phyloP scores from a whole-genome alignment of 1,139 yeast genomes.

The Arxiozyma heterogenica region DNA sequence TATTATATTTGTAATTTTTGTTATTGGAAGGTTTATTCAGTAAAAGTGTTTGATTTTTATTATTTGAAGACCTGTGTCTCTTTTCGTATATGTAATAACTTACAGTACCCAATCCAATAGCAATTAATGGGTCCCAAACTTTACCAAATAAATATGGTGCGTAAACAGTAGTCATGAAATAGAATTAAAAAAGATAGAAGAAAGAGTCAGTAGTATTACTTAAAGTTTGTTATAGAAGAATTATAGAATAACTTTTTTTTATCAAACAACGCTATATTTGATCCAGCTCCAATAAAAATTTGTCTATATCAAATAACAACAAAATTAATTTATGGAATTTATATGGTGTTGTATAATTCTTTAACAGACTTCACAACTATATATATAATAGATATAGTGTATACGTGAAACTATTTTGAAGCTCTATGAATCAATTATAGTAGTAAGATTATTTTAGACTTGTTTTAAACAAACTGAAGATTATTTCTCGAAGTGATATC shows the following conservation, averaged over 20 bases:
- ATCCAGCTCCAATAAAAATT: neutral
- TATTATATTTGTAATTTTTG: neutral
- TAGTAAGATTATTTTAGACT: neutral
- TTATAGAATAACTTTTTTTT: neutral
- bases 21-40: neutral
- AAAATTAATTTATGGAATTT: neutral
- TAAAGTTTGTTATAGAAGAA: neutral
- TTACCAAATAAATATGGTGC: constrained; percentile 9
- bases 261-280: neutral
- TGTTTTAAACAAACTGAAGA: neutral
- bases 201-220: neutral
- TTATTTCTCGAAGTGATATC: no score
- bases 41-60: constrained; percentile 4
- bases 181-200: neutral
- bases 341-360: no score
- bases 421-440: neutral
- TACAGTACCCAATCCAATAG: constrained; percentile 9
- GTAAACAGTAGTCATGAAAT: constrained; percentile 1
- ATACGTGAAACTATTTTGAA: neutral
- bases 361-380: no score
- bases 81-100: constrained; percentile 10
- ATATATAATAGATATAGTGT: neutral
- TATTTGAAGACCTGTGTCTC: constrained; percentile 4
- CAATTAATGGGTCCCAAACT: constrained; percentile 8
- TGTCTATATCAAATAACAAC: no score